Conservation (phyloP, 1,139 yeast genomes). For the Scheffersomyces quercinus region DNA sequence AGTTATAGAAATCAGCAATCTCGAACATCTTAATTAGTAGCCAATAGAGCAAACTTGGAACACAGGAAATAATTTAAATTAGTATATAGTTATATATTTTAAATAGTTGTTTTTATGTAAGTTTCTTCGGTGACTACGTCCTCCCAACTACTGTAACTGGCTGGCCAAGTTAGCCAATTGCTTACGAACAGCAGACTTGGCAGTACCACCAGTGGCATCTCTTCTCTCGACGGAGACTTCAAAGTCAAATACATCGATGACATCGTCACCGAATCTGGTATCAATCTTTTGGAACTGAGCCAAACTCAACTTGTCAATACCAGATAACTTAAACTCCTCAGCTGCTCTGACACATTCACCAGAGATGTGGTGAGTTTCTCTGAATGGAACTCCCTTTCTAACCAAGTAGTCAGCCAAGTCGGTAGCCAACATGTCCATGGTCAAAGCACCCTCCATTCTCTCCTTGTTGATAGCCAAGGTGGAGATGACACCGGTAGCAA, state of each 20-base stretch:
- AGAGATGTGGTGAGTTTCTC: constrained; percentile 97
- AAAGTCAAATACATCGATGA: constrained; percentile 79
- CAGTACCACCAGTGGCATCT: constrained; percentile 96
- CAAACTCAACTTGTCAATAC: constrained; percentile 76
- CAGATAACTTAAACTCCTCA: constrained; percentile 71
- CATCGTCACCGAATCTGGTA: constrained; percentile 76
- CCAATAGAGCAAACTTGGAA: background rate
- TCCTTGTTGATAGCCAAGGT: constrained; percentile 72
- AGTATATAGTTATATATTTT: too few relatives aligned
- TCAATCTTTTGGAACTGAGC: constrained; percentile 82
- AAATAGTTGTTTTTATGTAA: too few relatives aligned
- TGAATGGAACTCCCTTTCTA: constrained; percentile 96
- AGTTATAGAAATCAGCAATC: background rate
- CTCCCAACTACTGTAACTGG: background rate
- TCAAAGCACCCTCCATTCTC: constrained; percentile 82
- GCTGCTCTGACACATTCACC: constrained; percentile 96
- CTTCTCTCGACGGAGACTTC: constrained; percentile 96
- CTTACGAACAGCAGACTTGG: constrained; percentile 79
- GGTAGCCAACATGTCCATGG: constrained; percentile 99
- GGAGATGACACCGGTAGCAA: constrained; percentile 94
- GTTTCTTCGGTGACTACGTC: too few relatives aligned
- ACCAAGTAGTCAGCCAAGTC: constrained; percentile 97
- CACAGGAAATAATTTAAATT: background rate
- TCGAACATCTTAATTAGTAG: background rate
- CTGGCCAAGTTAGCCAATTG: constrained; percentile 55